These are phyloP conservation scores for Ambispora gerdemannii DNA, from an alignment of 192 early-diverging fungal species.

Conservation along the genomic window DNA sequence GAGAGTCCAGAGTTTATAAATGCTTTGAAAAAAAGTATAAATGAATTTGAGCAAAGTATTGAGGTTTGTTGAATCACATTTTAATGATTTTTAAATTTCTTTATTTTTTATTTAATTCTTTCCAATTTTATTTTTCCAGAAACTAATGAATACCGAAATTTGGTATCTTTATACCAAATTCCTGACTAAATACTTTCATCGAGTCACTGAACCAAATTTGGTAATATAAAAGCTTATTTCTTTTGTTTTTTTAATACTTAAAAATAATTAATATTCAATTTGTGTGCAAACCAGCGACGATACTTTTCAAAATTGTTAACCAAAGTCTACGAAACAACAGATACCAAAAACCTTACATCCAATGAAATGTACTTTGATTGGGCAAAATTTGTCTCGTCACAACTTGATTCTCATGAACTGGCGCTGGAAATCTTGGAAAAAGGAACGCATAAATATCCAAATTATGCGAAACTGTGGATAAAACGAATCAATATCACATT, in stretches of 20 bases:
- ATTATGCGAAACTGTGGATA: slow-evolving; percentile 13
- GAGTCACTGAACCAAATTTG: slow-evolving; percentile 4
- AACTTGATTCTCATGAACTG: not conserved
- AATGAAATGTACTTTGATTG: slow-evolving; percentile 17
- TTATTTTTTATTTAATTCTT: not conserved
- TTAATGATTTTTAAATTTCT: not conserved
- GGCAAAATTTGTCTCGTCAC: slow-evolving; percentile 3
- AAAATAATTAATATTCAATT: not conserved
- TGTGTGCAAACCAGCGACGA: not conserved
- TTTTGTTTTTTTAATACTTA: not conserved
- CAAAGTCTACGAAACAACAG: not conserved
- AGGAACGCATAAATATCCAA: slow-evolving; percentile 7
- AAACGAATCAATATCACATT: not conserved
- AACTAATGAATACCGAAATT: slow-evolving; percentile 5
- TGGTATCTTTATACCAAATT: slow-evolving; percentile 16
- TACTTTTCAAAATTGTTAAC: not conserved
- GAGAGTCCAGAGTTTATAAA: not conserved
- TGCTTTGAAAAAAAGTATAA: slow-evolving; percentile 8
- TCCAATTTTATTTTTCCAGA: not conserved
- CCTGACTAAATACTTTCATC: not conserved
- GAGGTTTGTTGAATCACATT: slow-evolving; percentile 10
- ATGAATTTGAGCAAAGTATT: slow-evolving; percentile 15
- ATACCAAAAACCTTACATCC: not conserved
- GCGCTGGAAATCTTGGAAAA: not conserved
- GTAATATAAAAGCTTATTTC: not conserved